Conservation (phyloP, 345 rosid genomes). For the Salix dunnii region DNA sequence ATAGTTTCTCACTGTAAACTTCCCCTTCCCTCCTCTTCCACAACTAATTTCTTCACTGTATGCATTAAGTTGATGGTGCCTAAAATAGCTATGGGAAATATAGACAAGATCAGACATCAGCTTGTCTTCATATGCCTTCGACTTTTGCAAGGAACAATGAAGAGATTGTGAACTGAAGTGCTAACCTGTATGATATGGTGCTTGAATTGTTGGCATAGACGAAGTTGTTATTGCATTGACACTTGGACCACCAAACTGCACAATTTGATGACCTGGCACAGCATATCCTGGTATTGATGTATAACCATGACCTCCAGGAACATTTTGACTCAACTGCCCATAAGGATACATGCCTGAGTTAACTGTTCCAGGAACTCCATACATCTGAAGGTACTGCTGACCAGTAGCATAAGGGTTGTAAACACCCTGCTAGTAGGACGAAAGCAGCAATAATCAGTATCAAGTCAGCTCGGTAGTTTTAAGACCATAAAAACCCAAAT, state of each 20-base stretch:
- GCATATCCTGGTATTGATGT: conserved; percentile 67
- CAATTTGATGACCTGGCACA: conserved; percentile 64
- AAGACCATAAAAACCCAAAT: background rate
- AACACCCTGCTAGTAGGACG: conserved; percentile 43
- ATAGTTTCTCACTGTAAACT: background rate
- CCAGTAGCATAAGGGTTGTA: conserved; percentile 62
- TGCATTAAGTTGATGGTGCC: background rate
- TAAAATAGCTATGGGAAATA: background rate
- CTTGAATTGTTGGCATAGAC: conserved; percentile 56
- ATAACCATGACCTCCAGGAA: conserved; percentile 67
- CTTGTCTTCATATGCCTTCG: background rate
- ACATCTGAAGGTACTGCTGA: conserved; percentile 79
- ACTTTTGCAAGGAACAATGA: background rate
- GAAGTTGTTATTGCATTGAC: conserved; percentile 59
- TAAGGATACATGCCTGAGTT: conserved; percentile 59
- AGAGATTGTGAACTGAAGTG: background rate
- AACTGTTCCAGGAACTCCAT: conserved; percentile 70
- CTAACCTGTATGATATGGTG: conserved; percentile 66
- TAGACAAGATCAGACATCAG: background rate
- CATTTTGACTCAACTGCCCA: conserved; percentile 62
- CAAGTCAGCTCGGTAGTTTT: background rate
- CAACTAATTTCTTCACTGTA: background rate
- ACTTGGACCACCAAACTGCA: conserved; percentile 61
- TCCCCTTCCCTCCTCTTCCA: background rate
- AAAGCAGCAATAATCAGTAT: conserved; percentile 8